Conservation (phyloP, 2,329 filamentous ascomycete genomes). For the Fusarium sarcochroum region DNA sequence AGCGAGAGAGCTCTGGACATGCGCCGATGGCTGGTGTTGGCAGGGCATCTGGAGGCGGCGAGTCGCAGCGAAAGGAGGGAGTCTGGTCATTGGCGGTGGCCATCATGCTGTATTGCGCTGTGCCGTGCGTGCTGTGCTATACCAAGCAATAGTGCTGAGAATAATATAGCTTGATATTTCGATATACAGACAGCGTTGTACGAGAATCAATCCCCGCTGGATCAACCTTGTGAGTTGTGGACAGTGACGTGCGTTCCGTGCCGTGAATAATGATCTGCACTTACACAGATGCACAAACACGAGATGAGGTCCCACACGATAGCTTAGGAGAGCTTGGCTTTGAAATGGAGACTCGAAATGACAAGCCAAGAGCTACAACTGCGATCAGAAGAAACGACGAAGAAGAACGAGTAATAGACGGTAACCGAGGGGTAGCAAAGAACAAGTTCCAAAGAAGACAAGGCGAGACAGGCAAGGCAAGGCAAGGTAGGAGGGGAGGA, state of each 20-base stretch:
- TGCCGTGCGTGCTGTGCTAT: background rate
- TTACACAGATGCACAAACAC: constrained; percentile 42
- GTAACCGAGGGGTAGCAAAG: constrained; percentile 27
- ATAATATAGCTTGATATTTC: constrained; percentile 19
- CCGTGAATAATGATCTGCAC: constrained; percentile 42
- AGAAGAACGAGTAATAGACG: constrained; percentile 4
- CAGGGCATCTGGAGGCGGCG: constrained; percentile 74
- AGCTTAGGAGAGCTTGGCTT: constrained; percentile 31
- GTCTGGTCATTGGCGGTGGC: constrained; percentile 53
- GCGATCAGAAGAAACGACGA: constrained; percentile 12
- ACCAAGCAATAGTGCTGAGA: constrained; percentile 5
- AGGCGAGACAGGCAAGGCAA: constrained; percentile 4
- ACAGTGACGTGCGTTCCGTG: constrained; percentile 32
- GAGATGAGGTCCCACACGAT: constrained; percentile 39
- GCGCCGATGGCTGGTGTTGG: constrained; percentile 75
- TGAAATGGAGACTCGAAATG: constrained; percentile 7
- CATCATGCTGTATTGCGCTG: constrained; percentile 46
- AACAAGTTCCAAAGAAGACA: constrained; percentile 7
- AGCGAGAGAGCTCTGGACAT: constrained; percentile 72
- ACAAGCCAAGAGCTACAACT: constrained; percentile 8
- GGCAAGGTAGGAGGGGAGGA: constrained; percentile 26
- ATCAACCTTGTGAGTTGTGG: constrained; percentile 31
- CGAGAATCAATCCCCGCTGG: constrained; percentile 12
- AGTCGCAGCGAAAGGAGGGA: constrained; percentile 63
- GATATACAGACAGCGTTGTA: constrained; percentile 13